Percentiles rank a stretch among this genome's conserved stretches.
Conservation (phyloP, 768 basidiomycete genomes). For the Tulasnella sp. region DNA sequence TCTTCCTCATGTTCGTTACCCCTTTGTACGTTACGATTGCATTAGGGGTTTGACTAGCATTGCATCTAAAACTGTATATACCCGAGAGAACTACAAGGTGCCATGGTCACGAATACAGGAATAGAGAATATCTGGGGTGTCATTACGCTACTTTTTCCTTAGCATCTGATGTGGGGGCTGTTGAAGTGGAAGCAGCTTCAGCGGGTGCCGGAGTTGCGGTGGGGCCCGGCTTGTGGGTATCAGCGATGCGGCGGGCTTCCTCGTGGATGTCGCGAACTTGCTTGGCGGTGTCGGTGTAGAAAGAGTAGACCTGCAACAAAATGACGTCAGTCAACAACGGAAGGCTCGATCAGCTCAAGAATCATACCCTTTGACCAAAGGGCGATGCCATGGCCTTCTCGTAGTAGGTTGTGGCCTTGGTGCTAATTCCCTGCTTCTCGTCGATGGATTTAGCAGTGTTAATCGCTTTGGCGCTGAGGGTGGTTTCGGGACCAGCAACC, state of each 20-base stretch:
- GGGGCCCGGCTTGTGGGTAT: conserved; percentile 39
- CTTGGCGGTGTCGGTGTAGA: conserved; percentile 84
- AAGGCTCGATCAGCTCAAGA: background rate
- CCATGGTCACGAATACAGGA: too few species aligned
- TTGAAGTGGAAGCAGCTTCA: background rate
- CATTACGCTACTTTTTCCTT: too few species aligned
- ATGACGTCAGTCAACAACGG: background rate
- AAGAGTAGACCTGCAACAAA: conserved; percentile 26
- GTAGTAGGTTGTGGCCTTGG: conserved; percentile 66
- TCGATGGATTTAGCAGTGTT: conserved; percentile 61
- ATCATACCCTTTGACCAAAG: conserved; percentile 54
- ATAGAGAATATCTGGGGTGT: too few species aligned
- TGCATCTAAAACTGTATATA: too few species aligned
- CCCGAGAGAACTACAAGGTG: too few species aligned
- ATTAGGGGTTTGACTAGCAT: too few species aligned
- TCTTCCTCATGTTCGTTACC: too few species aligned
- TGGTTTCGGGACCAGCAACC: conserved; percentile 68
- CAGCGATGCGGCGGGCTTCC: conserved; percentile 74
- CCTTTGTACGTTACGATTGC: too few species aligned
- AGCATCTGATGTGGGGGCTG: too few species aligned
- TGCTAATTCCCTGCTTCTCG: conserved; percentile 64
- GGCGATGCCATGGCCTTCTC: conserved; percentile 59
- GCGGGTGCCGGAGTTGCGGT: conserved; percentile 2
- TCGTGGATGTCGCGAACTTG: conserved; percentile 87
- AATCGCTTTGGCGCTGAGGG: conserved; percentile 61